These are phyloP conservation scores for Stygiomarasmius scandens DNA, from an alignment of 1,284 basidiomycete species.

Conservation along the genomic window DNA sequence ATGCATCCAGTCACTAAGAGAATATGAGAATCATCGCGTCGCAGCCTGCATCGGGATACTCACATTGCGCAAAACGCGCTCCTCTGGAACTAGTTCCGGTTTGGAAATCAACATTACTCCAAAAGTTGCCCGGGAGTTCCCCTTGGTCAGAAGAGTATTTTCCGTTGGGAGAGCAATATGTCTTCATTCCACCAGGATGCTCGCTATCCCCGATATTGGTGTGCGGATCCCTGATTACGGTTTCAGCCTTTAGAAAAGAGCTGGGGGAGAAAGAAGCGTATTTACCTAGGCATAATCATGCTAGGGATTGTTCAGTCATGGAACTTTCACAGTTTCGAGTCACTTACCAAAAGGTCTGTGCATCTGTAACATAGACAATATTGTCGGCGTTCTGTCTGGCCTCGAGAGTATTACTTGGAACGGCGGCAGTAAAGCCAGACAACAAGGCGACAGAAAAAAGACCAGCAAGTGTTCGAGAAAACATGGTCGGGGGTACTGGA, in stretches of 20 bases:
- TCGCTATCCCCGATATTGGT: constrained; percentile 58
- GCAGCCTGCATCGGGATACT: constrained; percentile 17
- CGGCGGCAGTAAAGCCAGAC: background rate
- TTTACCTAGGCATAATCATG: constrained; percentile 45
- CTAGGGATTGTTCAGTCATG: constrained; percentile 21
- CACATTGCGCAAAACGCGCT: constrained; percentile 42
- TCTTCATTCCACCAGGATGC: constrained; percentile 49
- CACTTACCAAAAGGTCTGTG: constrained; percentile 43
- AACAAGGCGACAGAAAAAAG: background rate
- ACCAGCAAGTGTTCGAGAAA: background rate
- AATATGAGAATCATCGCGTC: background rate
- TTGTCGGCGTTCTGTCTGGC: constrained; percentile 40
- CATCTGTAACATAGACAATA: constrained; percentile 45
- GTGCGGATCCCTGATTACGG: constrained; percentile 36
- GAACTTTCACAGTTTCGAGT: background rate
- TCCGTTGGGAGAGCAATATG: constrained; percentile 47
- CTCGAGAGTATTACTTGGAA: constrained; percentile 15
- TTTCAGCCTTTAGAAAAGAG: background rate
- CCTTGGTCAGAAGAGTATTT: constrained; percentile 41
- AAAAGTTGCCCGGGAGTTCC: constrained; percentile 44
- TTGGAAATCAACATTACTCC: constrained; percentile 46
- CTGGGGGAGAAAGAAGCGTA: constrained; percentile 15
- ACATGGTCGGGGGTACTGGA: background rate
- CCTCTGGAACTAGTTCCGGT: constrained; percentile 41
- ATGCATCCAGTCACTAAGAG: constrained; percentile 53